Evolutionary conservation across 2,329 filamentous ascomycete species (phyloP), one percentile per base, ranked within the genome.

Genomic region (Penicillium aurantiogriseum): DNA sequence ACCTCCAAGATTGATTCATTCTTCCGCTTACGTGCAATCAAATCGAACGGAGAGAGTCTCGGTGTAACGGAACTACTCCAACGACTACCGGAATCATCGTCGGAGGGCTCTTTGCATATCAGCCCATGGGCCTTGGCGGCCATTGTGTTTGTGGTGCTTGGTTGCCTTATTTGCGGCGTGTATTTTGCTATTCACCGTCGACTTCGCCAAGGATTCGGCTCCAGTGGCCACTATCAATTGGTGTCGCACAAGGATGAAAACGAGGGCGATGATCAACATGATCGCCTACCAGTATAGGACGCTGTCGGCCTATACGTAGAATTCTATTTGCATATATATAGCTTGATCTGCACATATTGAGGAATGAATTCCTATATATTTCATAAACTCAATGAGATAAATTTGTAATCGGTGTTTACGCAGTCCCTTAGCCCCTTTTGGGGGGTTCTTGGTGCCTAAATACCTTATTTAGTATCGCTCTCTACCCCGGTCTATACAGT

Each of bases 11-110:
- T 63, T 2, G 58, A 49, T 11, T 58, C 61, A 0, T 62, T 62
- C 46, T 66, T 68, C 38, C 63, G 62, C 13, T 39, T 69, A 7
- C 56, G 54, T 8, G 68, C 68, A 9, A 53, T 69, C 11, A 51
- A 66, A 27, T 43, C 54, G 4, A 51, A 64, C 2, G 64, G 64
- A 3, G 58, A 66, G 13, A 54, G 60, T 4, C 46, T 70, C n/a
- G 64, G 66, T 2, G 54, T 51, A n/a, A 66, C 67, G 1, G 57
- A 60, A 8, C 50, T 62, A 8, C 48, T 67, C 44, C 52, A 57
- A 23, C 61, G 58, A 39, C 42, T 11, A 13, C 21, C 17, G 11
- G 31, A 21, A n/a, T 43, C 19, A 8, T 44, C 17, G 5, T 11
- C 35, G 4, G 19, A 21, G 35, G 27, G 13, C 3, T 54, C 38